Evolutionary conservation across 192 early-diverging fungal species (phyloP), one percentile per base, ranked within the genome.

Genomic region (Coemansia sp.): DNA sequence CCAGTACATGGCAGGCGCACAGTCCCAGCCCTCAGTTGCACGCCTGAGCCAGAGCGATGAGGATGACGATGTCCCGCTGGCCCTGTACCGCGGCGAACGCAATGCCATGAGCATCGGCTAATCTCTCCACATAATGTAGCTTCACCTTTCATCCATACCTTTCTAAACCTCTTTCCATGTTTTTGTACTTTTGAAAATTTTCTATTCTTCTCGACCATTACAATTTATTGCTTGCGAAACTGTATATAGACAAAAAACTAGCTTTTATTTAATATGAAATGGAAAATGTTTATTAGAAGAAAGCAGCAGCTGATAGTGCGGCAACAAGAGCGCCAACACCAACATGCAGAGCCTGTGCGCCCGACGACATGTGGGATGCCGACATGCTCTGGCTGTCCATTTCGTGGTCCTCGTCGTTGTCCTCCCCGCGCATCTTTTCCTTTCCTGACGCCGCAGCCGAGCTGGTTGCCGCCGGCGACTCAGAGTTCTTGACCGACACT

Each of bases 31-130:
- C 6, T 32, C 62, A 4, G 55, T 53, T 10, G 35, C 59, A 1
- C 61, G 60, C 5, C 48, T 47, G 22, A 56, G 60, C 66, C 50
- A 69, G 37, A 74, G 76, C 8, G 86, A 88, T 39, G 87, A 88
- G 57, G 77, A 80, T 50, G 87, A 88, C 47, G 81, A 88, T 70
- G 83, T 89, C 5, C 86, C 86, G 2, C 63, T 89, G 54, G 86
- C 84, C 2, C 67, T 86, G 63, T 87, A 87, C 48, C 79, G 73
- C 15, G 73, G 79, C 9, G 72, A 79, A 12, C 67, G 69, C 3
- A 79, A 79, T 54, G 64, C 77, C 27, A 74, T 74, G 68, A 79
- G 72, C 27, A 70, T 71, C 6, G 67, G 68, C 4, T 77, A 39
- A 65, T 38, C 21, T 45, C 41, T 27, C 32, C 32, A 8, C 6